Conservation (phyloP, 2,329 filamentous ascomycete genomes). For the Huntiella moniliformis region DNA sequence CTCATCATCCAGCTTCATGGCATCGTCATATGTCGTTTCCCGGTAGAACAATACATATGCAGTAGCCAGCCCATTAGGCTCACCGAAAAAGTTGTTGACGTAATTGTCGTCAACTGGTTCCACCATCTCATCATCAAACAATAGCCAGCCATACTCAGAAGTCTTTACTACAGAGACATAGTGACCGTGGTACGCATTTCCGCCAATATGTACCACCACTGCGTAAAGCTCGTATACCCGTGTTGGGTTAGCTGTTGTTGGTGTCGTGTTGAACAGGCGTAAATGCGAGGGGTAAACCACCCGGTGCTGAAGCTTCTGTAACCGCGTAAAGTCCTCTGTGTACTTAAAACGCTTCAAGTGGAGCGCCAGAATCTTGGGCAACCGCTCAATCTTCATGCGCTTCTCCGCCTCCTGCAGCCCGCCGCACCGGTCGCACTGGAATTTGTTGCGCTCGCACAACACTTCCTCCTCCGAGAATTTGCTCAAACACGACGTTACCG, state of each 20-base stretch:
- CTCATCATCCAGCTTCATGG: constrained; percentile 16
- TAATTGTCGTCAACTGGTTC: constrained; percentile 95
- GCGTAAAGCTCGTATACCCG: constrained; percentile 91
- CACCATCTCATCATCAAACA: constrained; percentile 97
- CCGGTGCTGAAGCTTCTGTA: constrained; percentile 92
- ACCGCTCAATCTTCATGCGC: constrained; percentile 93
- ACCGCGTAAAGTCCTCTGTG: constrained; percentile 77
- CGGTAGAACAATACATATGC: constrained; percentile 97
- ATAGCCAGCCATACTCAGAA: constrained; percentile 80
- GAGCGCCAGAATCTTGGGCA: constrained; percentile 78
- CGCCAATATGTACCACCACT: constrained; percentile 91
- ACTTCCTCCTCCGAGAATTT: constrained; percentile 98
- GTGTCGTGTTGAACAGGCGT: constrained; percentile 91
- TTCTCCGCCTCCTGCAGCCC: constrained; percentile 96
- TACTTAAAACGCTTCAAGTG: constrained; percentile 98
- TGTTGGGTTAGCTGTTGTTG: constrained; percentile 85
- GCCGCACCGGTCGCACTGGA: constrained; percentile 93
- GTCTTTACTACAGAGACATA: constrained; percentile 98
- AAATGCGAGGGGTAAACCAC: constrained; percentile 96
- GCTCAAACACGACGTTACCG: constrained; percentile 81
- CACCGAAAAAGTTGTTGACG: constrained; percentile 92
- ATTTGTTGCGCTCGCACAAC: constrained; percentile 96
- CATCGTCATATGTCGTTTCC: constrained; percentile 54
- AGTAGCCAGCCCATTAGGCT: constrained; percentile 75
- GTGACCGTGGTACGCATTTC: constrained; percentile 91